Percentiles rank a stretch among this genome's conserved stretches.
Evolutionary conservation across 1,284 basidiomycete genomes (phyloP).

Genomic region (Tilletia indica): DNA sequence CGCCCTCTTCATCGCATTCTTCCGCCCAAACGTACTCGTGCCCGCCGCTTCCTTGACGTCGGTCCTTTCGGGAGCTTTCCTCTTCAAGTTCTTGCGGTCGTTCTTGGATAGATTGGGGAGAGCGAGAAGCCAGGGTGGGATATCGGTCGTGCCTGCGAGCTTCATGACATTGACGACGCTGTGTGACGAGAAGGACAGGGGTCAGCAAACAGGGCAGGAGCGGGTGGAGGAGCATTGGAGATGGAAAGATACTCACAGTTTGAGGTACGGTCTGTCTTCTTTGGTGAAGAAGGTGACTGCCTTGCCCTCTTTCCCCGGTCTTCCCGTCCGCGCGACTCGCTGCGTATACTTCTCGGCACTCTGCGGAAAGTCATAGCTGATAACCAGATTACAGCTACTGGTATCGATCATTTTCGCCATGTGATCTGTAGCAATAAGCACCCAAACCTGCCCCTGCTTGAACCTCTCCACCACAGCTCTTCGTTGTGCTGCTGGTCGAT

Average conservation of each 20-base stretch:
- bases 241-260: constrained; percentile 66
- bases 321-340: constrained; percentile 91
- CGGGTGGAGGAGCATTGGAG: background rate
- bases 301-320: constrained; percentile 84
- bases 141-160: constrained; percentile 67
- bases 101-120: constrained; percentile 80
- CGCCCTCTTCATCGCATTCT: constrained; percentile 34
- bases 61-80: constrained; percentile 67
- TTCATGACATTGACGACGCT: constrained; percentile 92
- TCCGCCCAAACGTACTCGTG: constrained; percentile 34
- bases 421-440: constrained; percentile 53
- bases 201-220: background rate
- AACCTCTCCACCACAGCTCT: constrained; percentile 72
- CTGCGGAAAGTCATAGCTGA: constrained; percentile 69
- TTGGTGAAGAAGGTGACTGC: constrained; percentile 95
- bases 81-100: constrained; percentile 78
- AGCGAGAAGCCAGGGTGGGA: constrained; percentile 52
- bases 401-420: constrained; percentile 94
- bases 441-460: constrained; percentile 64
- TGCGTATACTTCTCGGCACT: constrained; percentile 88
- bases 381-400: constrained; percentile 79
- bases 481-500: constrained; percentile 78
- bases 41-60: constrained; percentile 45
- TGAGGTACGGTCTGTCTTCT: constrained; percentile 85
- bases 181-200: constrained; percentile 10